Conservation (phyloP, 345 rosid species). For the Noccaea bulbosa region DNA sequence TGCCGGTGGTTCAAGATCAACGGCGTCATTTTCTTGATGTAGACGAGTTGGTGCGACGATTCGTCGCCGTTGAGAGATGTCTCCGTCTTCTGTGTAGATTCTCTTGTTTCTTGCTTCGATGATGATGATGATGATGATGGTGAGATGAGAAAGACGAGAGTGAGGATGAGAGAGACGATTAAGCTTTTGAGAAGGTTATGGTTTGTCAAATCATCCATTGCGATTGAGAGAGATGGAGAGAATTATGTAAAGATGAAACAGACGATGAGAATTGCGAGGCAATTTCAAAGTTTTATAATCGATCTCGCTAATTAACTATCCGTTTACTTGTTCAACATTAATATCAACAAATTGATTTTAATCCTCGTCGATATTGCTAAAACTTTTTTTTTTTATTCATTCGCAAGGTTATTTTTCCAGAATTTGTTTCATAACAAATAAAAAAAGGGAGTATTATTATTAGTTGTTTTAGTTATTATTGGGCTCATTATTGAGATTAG, state of each 20-base stretch:
- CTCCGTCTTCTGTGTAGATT: conserved; percentile 27
- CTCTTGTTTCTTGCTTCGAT: conserved; percentile 32
- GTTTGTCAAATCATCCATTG: conserved; percentile 32
- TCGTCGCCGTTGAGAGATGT: background rate
- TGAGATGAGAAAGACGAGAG: conserved; percentile 36
- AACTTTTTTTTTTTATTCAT: no score
- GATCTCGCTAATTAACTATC: background rate
- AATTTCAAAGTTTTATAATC: background rate
- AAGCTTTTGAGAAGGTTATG: conserved; percentile 32
- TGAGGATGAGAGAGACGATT: conserved; percentile 34
- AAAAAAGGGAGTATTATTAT: no score
- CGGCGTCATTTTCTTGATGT: conserved; percentile 43
- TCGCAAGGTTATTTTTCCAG: no score
- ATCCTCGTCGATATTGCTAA: background rate
- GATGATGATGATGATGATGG: conserved; percentile 41
- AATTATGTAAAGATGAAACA: conserved; percentile 7
- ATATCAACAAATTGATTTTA: background rate
- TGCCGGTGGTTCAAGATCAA: conserved; percentile 30
- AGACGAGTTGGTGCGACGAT: conserved; percentile 31
- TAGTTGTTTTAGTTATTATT: no score
- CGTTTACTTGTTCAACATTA: no score
- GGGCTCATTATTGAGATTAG: background rate
- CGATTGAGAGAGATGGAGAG: conserved; percentile 9
- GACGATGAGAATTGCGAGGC: background rate
- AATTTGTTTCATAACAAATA: no score